Base-by-base conservation (phyloP, 805 yeast genomes). In the Metschnikowia arizonensis region DNA sequence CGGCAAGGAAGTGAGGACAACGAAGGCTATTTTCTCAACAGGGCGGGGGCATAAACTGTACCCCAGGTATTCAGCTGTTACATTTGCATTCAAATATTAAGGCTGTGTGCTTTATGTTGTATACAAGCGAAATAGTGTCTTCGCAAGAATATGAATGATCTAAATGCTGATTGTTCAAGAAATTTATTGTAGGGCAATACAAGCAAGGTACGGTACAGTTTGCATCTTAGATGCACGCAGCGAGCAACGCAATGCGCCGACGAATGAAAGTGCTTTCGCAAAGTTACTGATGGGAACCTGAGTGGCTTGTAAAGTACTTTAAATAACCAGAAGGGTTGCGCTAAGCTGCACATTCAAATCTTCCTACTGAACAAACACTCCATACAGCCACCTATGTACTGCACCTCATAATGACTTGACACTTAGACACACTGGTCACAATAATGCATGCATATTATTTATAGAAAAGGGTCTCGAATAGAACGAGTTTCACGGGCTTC, bases 161-260 rank as follows among this genome's bases (percentile, higher is more conserved):
- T 3, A 4, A n/a, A 19, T 8, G 36, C 25, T 21, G 17, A 33
- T 33, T 33, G 25, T 33, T 8, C 11, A 19, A 18, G 36, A 33
- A 32, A 33, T n/a, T 21, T 10, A 33, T 21, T 21, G 25, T 17
- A 32, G 34, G 34, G 24, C 24, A 32, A 18, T 19, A 32, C 15
- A 15, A 32, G 34, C 34, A 32, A 32, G 15, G 31, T 30, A 30
- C 9, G 32, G 18, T 14, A 30, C 25, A 19, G 25, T 33, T 33
- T 21, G 36, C 36, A 18, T 33, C 26, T 33, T 33, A 12, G 19
- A 33, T 33, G 36, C 36, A 33, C 36, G 36, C 36, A n/a, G 24
- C 15, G 36, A 33, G 36, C 36, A 33, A 33, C 15, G 15, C 11
- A 33, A 21, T 33, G 36, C 36, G 26, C 24, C 36, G 11, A 33